Conservation (phyloP, 495 filamentous ascomycete genomes). For the Apodospora peruviana region DNA sequence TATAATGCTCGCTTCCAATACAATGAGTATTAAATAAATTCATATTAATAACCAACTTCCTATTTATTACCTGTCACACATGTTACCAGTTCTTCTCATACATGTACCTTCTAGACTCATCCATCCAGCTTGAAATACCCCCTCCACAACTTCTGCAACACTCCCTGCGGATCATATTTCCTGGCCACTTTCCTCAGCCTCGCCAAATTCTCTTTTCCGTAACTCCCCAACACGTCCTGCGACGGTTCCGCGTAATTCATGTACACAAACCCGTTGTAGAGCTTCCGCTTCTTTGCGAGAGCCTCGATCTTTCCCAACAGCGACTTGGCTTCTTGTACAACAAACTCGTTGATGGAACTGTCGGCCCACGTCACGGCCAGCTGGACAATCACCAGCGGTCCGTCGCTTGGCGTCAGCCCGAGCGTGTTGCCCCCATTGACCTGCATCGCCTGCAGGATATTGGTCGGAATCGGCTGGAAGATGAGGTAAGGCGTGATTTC, state of each 20-base stretch:
- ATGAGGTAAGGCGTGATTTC: conserved; percentile 8
- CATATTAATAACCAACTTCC: too few relatives aligned
- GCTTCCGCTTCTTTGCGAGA: conserved; percentile 33
- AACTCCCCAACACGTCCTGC: conserved; percentile 40
- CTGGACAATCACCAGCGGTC: conserved; percentile 18
- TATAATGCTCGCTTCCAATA: too few relatives aligned
- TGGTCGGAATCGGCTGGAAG: conserved; percentile 19
- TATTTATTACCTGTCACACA: too few relatives aligned
- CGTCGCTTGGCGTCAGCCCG: conserved; percentile 19
- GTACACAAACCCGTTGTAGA: conserved; percentile 52
- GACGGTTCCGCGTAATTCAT: conserved; percentile 42
- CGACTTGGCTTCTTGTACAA: conserved; percentile 23
- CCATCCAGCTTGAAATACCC: conserved; percentile 33
- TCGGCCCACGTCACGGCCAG: conserved; percentile 11
- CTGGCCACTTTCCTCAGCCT: conserved; percentile 28
- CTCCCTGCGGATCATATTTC: conserved; percentile 38
- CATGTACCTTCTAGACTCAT: too few relatives aligned
- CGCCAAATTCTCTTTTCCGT: conserved; percentile 32
- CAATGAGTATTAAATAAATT: too few relatives aligned
- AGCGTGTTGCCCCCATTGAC: conserved; percentile 27
- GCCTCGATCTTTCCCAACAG: conserved; percentile 26
- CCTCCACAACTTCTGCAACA: conserved; percentile 36
- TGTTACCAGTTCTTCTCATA: too few relatives aligned
- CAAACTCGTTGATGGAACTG: conserved; percentile 10
- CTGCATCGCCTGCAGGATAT: conserved; percentile 21